Evolutionary conservation across 768 basidiomycete species (phyloP), one percentile per base, ranked within the genome.

Genomic region (Chalciporus chontae): DNA sequence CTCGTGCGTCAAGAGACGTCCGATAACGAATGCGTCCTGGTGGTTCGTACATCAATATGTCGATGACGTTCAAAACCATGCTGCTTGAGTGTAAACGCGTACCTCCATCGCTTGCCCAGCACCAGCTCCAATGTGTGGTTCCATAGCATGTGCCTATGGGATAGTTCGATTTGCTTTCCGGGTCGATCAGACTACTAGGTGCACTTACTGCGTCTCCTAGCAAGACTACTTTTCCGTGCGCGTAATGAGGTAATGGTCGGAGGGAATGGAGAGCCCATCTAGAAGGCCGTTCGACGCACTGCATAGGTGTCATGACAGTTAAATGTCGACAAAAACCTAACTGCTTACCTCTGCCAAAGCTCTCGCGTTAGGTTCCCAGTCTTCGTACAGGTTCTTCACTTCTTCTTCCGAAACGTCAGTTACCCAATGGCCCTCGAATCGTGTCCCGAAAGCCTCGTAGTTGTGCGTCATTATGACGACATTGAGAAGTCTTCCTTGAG

Each of bases 51-150:
- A n/a, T 48, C 5, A 2, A 23, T 3, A 40, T 26, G 10, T 5
- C n/a, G 4, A 6, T 3, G 8, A 26, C 5, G 26, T 26, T 26
- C 26, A 14, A 5, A 1, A 3, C 10, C 9, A 5, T 13, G 45
- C 57, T 31, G 24, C 11, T 13, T 3, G 29, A n/a, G 14, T 14
- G 17, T 8, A 41, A n/a, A 14, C 10, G 8, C 60, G 10, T 39
- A 75, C 76, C 61, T 79, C 79, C n/a, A 78, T 71, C 1, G 77
- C 77, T 46, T 77, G 76, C 4, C 76, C 74, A 3, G 76, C 79
- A 3, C 78, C 77, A 0, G 75, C 70, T 1, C 73, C 77, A 57
- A 74, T 68, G 53, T 77, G 69, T 0, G 76, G 76, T 4, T 70
- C 63, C 69, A 76, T 76, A 0, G 71, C 75, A 58, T 79, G 76